Percentiles rank a stretch among this genome's conserved stretches.
phyloP scores from a whole-genome alignment of 805 yeast species.

The Torulaspora microellipsoides region DNA sequence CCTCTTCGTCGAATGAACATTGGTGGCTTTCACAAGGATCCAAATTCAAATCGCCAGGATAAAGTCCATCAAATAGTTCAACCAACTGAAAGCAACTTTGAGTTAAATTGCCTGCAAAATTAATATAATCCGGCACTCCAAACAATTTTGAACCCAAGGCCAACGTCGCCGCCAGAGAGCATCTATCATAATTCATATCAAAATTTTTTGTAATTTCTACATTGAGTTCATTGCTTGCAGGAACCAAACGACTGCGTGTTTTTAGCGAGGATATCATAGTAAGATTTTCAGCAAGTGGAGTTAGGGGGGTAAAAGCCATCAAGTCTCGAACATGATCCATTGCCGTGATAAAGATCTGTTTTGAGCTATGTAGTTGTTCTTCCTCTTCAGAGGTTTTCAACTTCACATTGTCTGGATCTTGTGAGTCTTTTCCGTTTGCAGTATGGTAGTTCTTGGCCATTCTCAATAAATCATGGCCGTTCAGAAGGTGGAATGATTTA shows the following conservation, averaged over 20 bases:
- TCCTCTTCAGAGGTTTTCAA: not conserved
- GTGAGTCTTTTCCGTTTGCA: not conserved
- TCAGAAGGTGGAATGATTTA: slow-evolving; percentile 44
- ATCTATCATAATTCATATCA: slow-evolving; percentile 46
- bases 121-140: slow-evolving; percentile 1
- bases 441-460: slow-evolving; percentile 13
- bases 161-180: slow-evolving; percentile 53
- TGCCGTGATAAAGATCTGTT: slow-evolving; percentile 36
- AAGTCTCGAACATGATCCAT: slow-evolving; percentile 37
- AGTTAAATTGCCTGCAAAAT: slow-evolving; percentile 41
- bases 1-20: slow-evolving; percentile 18
- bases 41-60: slow-evolving; percentile 33
- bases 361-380: slow-evolving; percentile 8
- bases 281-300: slow-evolving; percentile 34
- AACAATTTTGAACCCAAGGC: slow-evolving; percentile 45
- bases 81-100: slow-evolving; percentile 47
- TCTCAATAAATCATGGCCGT: slow-evolving; percentile 33
- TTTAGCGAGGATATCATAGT: slow-evolving; percentile 19
- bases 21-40: slow-evolving; percentile 14
- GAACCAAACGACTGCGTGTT: slow-evolving; percentile 17
- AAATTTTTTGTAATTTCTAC: slow-evolving; percentile 29
- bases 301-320: slow-evolving; percentile 44
- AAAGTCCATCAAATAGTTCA: slow-evolving; percentile 33
- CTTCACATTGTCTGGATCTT: not conserved
- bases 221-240: slow-evolving; percentile 23